A percentile compares a stretch with the other conserved stretches of the same genome.
These are phyloP conservation scores for Hypoxylon perforatum DNA, from an alignment of 495 filamentous ascomycete species.

Conservation along the genomic window DNA sequence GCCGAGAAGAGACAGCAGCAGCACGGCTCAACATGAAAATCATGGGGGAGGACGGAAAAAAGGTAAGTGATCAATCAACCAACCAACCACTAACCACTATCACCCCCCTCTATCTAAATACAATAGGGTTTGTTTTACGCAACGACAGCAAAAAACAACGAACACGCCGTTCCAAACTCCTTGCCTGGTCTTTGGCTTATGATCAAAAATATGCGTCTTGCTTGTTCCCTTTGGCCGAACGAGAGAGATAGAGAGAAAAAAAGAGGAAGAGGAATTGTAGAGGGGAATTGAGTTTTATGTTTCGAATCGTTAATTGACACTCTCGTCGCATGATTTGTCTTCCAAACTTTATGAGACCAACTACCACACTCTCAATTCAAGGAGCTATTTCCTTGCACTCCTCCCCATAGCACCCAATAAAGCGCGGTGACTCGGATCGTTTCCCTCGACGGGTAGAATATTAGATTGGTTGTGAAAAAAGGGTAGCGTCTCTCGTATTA, in stretches of 20 bases:
- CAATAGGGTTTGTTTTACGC: background rate
- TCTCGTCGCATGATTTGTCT: conserved; percentile 21
- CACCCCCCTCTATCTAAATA: conserved; percentile 29
- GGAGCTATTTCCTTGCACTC: conserved; percentile 5
- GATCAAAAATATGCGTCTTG: conserved; percentile 16
- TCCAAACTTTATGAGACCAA: conserved; percentile 28
- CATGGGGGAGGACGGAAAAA: background rate
- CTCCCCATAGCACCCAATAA: conserved; percentile 7
- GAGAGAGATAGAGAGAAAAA: too few species aligned
- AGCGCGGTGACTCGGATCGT: conserved; percentile 12
- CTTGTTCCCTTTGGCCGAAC: conserved; percentile 16
- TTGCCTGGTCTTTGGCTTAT: conserved; percentile 27
- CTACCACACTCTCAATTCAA: background rate
- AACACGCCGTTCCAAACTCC: conserved; percentile 38
- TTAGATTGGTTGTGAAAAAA: conserved; percentile 32
- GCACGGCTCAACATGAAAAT: conserved; percentile 31
- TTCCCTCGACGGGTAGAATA: conserved; percentile 32
- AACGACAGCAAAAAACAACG: too few species aligned
- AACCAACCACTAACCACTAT: too few species aligned
- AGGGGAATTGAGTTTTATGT: conserved; percentile 24
- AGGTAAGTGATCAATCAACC: too few species aligned
- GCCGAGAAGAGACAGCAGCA: conserved; percentile 8
- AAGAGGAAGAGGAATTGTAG: conserved; percentile 17
- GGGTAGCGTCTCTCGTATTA: conserved; percentile 38
- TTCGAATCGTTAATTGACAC: conserved; percentile 22